phyloP scores from a whole-genome alignment of 2,329 filamentous ascomycete species.

The Fusarium chuoi region DNA sequence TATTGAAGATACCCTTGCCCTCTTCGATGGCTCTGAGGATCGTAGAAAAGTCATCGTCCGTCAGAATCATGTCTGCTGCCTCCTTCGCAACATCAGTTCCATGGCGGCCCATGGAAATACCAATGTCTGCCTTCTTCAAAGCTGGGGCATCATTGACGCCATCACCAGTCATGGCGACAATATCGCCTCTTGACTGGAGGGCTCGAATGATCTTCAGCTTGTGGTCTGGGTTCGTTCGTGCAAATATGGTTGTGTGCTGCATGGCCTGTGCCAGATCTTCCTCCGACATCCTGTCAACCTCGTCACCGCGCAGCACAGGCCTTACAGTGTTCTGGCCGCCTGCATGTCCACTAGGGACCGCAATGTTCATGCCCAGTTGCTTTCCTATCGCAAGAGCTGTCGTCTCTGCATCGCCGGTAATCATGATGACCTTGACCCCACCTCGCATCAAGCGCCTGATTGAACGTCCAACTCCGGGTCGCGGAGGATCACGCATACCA shows the following conservation, averaged over 20 bases:
- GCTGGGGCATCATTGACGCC: conserved; percentile 98
- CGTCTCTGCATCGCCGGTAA: conserved; percentile 94
- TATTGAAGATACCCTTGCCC: conserved; percentile 99
- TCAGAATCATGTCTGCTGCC: conserved; percentile 92
- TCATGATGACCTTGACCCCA: conserved; percentile 98
- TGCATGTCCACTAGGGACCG: conserved; percentile 61
- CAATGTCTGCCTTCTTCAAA: conserved; percentile 96
- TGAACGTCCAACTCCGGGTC: conserved; percentile 87
- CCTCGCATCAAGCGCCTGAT: conserved; percentile 92
- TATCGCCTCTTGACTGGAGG: conserved; percentile 90
- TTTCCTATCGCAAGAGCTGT: conserved; percentile 94
- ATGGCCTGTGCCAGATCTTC: conserved; percentile 86
- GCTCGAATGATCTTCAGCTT: conserved; percentile 97
- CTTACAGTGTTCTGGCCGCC: conserved; percentile 69
- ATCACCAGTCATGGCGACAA: conserved; percentile 98
- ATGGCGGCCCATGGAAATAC: conserved; percentile 94
- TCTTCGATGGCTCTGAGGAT: conserved; percentile 97
- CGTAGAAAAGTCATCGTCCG: conserved; percentile 88
- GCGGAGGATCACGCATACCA: conserved; percentile 96
- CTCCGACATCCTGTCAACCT: conserved; percentile 92
- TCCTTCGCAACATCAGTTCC: conserved; percentile 98
- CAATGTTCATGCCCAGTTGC: conserved; percentile 93
- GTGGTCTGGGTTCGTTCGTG: conserved; percentile 94
- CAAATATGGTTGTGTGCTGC: conserved; percentile 91
- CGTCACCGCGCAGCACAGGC: conserved; percentile 85